Base-by-base conservation (phyloP, 495 filamentous ascomycete genomes). In the Daldinia vernicosa region DNA sequence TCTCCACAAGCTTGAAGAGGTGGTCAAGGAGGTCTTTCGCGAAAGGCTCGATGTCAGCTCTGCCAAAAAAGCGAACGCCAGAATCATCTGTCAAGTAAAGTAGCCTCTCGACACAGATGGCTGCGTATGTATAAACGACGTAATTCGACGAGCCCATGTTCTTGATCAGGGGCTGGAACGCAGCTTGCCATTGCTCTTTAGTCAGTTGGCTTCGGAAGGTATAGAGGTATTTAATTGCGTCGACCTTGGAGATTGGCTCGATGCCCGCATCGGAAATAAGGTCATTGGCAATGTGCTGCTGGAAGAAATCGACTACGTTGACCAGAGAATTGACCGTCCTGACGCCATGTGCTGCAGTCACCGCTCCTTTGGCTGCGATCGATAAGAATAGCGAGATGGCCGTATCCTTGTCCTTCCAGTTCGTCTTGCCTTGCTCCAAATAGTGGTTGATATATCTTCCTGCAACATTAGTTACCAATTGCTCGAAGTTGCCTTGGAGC, bases 341-440 rank as follows among this genome's bases (percentile, higher is more conserved):
- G 50, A 98, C 93, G 67, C 95, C 95, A 60, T 93, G 92, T 9
- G 87, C 88, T 5, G 93, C 84, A 1, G 96, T 98, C 33, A 93
- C 86, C 45, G 88, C 83, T 33, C 95, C 95, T 80, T 95, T 97
- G 53, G 93, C 94, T 14, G 95, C 95, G 65, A 98, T 93, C 26
- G 96, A 91, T 37, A 94, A 89, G 82, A 94, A 99, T 7, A 99
- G 88, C 69, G 98, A 98, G 63, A 95, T 90, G 9, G 96, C 96
- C 1, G 95, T 97, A 76, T 99, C 96, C 80, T 99, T 99, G 35
- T 93, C 88, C 80, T 92, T 97, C 96, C 96, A 99, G 76, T 95
- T 92, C 6, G 83, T 83, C 39, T 85, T 84, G 52, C 90, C 89
- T 61, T 91, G 81, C 70, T 87, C 86, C 28, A 87, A 80, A 74